Conservation (phyloP, 179 eudicot species). For the Pouteria campechiana region DNA sequence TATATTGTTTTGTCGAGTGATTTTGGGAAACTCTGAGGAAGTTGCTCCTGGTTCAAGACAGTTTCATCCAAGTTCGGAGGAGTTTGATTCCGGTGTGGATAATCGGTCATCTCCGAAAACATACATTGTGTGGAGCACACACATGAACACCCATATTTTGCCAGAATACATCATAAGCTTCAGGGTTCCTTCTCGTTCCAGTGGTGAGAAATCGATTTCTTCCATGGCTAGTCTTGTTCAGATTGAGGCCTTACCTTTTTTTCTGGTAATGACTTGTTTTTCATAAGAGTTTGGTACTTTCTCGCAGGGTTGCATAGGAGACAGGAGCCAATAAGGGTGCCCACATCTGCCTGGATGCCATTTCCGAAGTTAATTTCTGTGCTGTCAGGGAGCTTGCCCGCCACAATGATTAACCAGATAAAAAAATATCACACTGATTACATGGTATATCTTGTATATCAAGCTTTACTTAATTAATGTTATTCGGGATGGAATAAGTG, state of each 20-base stretch:
- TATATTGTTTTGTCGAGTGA: constrained; percentile 45
- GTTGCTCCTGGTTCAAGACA: constrained; percentile 26
- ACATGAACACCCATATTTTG: constrained; percentile 63
- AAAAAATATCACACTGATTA: constrained; percentile 20
- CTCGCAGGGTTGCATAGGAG: constrained; percentile 6
- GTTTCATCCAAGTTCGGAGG: constrained; percentile 26
- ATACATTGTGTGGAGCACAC: constrained; percentile 34
- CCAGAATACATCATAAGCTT: constrained; percentile 53
- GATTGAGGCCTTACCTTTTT: no score
- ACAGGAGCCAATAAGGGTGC: constrained; percentile 11
- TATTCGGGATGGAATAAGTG: no score
- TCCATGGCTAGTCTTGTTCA: no score
- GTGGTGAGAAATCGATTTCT: constrained; percentile 12
- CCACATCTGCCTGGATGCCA: constrained; percentile 65
- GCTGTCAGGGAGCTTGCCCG: constrained; percentile 34
- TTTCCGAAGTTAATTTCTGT: constrained; percentile 29
- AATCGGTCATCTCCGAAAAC: constrained; percentile 21
- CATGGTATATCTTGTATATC: neutral
- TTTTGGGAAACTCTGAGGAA: constrained; percentile 31
- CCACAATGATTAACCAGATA: constrained; percentile 14
- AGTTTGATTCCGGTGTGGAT: constrained; percentile 40
- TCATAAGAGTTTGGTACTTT: neutral
- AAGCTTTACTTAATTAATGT: neutral
- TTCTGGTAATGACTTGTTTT: neutral
- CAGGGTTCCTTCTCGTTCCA: constrained; percentile 11